A percentile compares a stretch with the other conserved stretches of the same genome.
These are phyloP conservation scores for Glycine latifolia DNA, from an alignment of 306 rosid genomes.

Conservation along the genomic window DNA sequence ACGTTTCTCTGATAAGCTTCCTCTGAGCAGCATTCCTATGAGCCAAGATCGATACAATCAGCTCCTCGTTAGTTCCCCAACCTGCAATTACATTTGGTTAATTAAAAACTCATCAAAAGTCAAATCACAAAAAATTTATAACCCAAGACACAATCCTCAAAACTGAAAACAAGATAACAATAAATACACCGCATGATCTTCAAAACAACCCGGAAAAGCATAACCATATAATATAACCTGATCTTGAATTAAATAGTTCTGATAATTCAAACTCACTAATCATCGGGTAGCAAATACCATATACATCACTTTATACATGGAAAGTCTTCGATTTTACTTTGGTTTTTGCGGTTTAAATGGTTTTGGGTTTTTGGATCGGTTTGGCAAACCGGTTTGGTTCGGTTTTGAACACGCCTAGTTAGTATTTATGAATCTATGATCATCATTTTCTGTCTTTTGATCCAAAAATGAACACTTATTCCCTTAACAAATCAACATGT, in stretches of 20 bases:
- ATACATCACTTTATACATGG: too few relatives aligned
- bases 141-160: constrained; percentile 7
- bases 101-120: background rate
- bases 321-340: too few relatives aligned
- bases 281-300: background rate
- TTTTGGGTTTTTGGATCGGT: too few relatives aligned
- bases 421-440: background rate
- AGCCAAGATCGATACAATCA: constrained; percentile 65
- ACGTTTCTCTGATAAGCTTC: constrained; percentile 58
- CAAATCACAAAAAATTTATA: background rate
- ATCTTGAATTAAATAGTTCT: background rate
- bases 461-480: background rate
- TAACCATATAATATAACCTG: background rate
- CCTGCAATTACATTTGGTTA: constrained; percentile 51
- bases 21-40: constrained; percentile 68
- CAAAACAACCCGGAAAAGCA: background rate
- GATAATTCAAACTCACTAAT: background rate
- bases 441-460: background rate
- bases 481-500: background rate
- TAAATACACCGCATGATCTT: background rate
- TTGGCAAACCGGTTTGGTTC: too few relatives aligned
- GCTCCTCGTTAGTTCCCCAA: constrained; percentile 71
- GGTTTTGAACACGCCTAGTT: too few relatives aligned
- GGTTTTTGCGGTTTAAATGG: too few relatives aligned
- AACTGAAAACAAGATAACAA: constrained; percentile 14